Conservation (phyloP, 129 eudicot genomes). For the Flaveria bidentis region DNA sequence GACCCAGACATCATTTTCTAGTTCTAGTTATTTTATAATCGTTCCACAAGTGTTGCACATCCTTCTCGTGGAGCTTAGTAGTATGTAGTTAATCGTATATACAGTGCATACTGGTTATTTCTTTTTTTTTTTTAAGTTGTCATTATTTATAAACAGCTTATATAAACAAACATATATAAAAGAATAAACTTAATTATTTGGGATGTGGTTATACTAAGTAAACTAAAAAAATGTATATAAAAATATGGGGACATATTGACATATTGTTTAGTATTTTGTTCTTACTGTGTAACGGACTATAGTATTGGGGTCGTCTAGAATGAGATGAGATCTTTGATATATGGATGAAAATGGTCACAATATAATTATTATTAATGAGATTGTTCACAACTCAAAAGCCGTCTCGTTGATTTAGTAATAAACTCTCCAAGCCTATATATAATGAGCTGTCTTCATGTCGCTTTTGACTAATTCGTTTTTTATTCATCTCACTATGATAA, state of each 20-base stretch:
- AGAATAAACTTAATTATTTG: too few relatives aligned
- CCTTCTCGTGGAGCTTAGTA: too few relatives aligned
- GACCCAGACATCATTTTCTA: too few relatives aligned
- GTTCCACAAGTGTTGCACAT: too few relatives aligned
- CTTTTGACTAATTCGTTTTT: constrained; percentile 24
- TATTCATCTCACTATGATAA: constrained; percentile 14
- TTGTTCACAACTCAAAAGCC: constrained; percentile 25
- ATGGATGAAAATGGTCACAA: not conserved
- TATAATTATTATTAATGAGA: not conserved
- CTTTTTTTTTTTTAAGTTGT: too few relatives aligned
- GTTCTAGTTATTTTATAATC: too few relatives aligned
- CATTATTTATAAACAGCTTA: too few relatives aligned
- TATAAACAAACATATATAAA: too few relatives aligned
- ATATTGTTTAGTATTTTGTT: not conserved
- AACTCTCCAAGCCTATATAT: not conserved
- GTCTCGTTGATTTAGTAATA: constrained; percentile 30
- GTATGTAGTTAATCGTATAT: too few relatives aligned
- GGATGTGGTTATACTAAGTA: too few relatives aligned
- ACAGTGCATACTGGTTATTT: too few relatives aligned
- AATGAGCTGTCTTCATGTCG: constrained; percentile 40
- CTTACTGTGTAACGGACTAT: constrained; percentile 4
- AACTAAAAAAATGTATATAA: too few relatives aligned
- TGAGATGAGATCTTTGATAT: constrained; percentile 9
- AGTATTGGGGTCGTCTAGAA: constrained; percentile 10
- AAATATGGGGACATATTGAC: not conserved